phyloP scores from a whole-genome alignment of 306 rosid genomes.

The Morella rubra region DNA sequence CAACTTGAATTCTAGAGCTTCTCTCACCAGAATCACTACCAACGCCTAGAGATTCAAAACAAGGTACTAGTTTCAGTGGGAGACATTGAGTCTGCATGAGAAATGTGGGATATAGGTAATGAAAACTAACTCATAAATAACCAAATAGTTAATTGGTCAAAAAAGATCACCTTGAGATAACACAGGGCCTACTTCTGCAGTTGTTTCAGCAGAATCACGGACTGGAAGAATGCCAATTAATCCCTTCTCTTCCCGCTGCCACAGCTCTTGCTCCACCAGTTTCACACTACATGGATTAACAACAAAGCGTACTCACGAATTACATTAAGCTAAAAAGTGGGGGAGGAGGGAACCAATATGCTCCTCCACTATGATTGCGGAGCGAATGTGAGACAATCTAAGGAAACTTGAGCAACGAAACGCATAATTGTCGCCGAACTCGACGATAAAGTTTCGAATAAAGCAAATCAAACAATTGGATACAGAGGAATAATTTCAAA shows the following conservation, averaged over 20 bases:
- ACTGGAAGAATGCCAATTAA: slow-evolving; percentile 91
- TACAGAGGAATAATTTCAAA: not conserved
- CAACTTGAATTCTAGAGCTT: slow-evolving; percentile 62
- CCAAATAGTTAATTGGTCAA: not conserved
- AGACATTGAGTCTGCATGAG: too few species aligned
- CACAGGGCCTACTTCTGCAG: slow-evolving; percentile 47
- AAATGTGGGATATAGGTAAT: not conserved
- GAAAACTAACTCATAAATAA: not conserved
- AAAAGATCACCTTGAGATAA: slow-evolving; percentile 62
- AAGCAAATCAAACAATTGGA: not conserved
- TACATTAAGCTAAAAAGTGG: too few species aligned
- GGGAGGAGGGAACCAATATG: not conserved
- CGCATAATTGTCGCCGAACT: not conserved
- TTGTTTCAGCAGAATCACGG: slow-evolving; percentile 76
- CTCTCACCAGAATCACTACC: slow-evolving; percentile 70
- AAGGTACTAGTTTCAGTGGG: not conserved
- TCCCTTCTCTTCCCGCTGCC: slow-evolving; percentile 99
- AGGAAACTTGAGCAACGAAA: slow-evolving; percentile 7
- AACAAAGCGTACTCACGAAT: not conserved
- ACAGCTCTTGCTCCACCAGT: slow-evolving; percentile 96
- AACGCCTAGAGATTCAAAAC: slow-evolving; percentile 27
- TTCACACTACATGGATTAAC: slow-evolving; percentile 65
- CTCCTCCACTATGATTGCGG: not conserved
- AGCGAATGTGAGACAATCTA: not conserved
- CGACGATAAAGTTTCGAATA: not conserved